Conservation (phyloP, 2,329 filamentous ascomycete species). For the Capronia coronata region DNA sequence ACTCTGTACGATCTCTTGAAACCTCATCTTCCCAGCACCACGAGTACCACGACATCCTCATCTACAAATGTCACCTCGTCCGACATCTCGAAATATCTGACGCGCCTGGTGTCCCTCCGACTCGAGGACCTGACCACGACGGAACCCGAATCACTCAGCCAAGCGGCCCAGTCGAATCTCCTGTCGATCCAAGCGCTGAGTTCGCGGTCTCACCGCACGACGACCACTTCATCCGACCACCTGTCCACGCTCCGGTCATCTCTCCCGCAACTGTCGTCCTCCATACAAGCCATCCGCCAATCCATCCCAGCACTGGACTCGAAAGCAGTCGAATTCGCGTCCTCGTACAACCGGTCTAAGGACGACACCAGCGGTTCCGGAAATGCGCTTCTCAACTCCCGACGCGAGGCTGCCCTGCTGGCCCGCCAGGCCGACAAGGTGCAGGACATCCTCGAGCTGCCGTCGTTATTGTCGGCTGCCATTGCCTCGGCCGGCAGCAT, state of each 20-base stretch:
- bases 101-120: slow-evolving; percentile 68
- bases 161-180: slow-evolving; percentile 71
- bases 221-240: slow-evolving; percentile 73
- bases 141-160: slow-evolving; percentile 73
- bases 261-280: slow-evolving; percentile 62
- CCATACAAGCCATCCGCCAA: slow-evolving; percentile 61
- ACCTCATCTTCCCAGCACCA: slow-evolving; percentile 48
- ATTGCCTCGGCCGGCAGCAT: slow-evolving; percentile 38
- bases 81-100: slow-evolving; percentile 60
- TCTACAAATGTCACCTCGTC: slow-evolving; percentile 30
- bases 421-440: slow-evolving; percentile 82
- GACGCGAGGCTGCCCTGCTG: slow-evolving; percentile 73
- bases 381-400: slow-evolving; percentile 61
- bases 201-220: slow-evolving; percentile 77
- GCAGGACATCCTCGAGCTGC: slow-evolving; percentile 84
- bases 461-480: slow-evolving; percentile 74
- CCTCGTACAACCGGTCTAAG: slow-evolving; percentile 66
- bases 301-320: slow-evolving; percentile 72
- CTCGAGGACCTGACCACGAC: slow-evolving; percentile 64
- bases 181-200: slow-evolving; percentile 81
- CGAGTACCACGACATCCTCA: background rate
- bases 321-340: slow-evolving; percentile 71
- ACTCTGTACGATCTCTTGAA: slow-evolving; percentile 67
- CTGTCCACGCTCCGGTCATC: slow-evolving; percentile 66
- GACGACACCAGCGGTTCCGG: slow-evolving; percentile 46